phyloP scores from a whole-genome alignment of 2,329 filamentous ascomycete species.

The Alternaria arbusti region DNA sequence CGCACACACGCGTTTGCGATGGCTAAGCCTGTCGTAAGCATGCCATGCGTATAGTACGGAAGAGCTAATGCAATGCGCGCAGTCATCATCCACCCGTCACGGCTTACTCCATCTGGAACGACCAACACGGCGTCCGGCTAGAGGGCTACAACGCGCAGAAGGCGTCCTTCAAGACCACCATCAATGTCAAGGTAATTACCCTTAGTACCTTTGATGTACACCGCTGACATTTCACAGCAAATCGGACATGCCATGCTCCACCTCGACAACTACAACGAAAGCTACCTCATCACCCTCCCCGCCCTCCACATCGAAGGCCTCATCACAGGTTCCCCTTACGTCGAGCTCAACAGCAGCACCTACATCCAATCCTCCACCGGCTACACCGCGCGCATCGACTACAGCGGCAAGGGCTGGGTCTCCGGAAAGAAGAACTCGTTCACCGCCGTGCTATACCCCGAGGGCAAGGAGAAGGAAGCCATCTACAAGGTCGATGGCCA shows the following conservation, averaged over 20 bases:
- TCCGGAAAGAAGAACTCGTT: slow-evolving; percentile 96
- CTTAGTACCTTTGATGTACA: too few relatives aligned
- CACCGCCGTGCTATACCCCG: slow-evolving; percentile 74
- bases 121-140: slow-evolving; percentile 75
- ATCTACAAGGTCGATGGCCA: slow-evolving; percentile 86
- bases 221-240: slow-evolving; percentile 57
- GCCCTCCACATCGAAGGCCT: slow-evolving; percentile 92
- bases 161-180: slow-evolving; percentile 90
- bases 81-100: slow-evolving; percentile 93
- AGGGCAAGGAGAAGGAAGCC: slow-evolving; percentile 71
- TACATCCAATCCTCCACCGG: slow-evolving; percentile 88
- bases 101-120: slow-evolving; percentile 90
- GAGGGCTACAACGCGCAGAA: slow-evolving; percentile 96
- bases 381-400: slow-evolving; percentile 88
- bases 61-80: slow-evolving; percentile 14
- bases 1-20: neutral
- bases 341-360: slow-evolving; percentile 85
- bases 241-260: slow-evolving; percentile 87
- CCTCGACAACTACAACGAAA: slow-evolving; percentile 70
- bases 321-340: slow-evolving; percentile 83
- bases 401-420: slow-evolving; percentile 91
- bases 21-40: neutral
- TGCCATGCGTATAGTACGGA: neutral
- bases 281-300: slow-evolving; percentile 90
- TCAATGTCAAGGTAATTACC: slow-evolving; percentile 73